Base-by-base conservation (phyloP, 2,329 filamentous ascomycete genomes). In the Verticillium longisporum region DNA sequence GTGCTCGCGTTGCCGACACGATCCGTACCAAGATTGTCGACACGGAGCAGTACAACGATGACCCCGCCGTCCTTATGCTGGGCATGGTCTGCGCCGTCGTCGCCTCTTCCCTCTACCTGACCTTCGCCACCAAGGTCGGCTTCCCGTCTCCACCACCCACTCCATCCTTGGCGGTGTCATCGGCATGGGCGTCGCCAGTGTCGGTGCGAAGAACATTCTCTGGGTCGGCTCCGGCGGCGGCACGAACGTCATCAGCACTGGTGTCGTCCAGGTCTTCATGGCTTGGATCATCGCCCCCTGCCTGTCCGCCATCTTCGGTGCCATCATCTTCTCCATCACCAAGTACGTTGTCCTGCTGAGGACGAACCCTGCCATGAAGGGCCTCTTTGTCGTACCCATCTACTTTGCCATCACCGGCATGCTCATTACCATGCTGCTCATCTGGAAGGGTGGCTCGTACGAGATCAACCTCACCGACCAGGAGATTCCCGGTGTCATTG, bases 71-170 rank as follows among this genome's bases (percentile, higher is more conserved):
- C 10, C 78, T 86, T 31, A 85, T 86, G 81, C 74, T 86, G 3
- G 83, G 80, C 31, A 84, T 85, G 81, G 77, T 80, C 15, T 84
- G 81, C 68, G 83, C 82, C 62, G 74, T 84, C 57, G 70, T 80
- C 61, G 80, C 79, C 26, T 83, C 82, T 14, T 79, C 83, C 0
- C 65, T 74, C 15, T 87, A 83, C 74, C 77, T 87, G n/a, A 85
- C 83, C 62, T 69, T 84, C 63, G 80, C 80, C 45, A 87, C 84
- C 3, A 71, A 69, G 45, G 68, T 81, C 64, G 83, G 83, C 41
- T 76, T 85, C 85, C 84, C 38, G 83, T 87, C 18, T 86, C 83
- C 0, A 86, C 85, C 4, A 87, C 84, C 1, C 83, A 87, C 70
- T 84, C 83, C 13, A 79, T 87, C 62, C 79, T 87, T 63, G 83